These are phyloP conservation scores for Aspergillus persii DNA, from an alignment of 2,329 filamentous ascomycete genomes.

Conservation along the genomic window DNA sequence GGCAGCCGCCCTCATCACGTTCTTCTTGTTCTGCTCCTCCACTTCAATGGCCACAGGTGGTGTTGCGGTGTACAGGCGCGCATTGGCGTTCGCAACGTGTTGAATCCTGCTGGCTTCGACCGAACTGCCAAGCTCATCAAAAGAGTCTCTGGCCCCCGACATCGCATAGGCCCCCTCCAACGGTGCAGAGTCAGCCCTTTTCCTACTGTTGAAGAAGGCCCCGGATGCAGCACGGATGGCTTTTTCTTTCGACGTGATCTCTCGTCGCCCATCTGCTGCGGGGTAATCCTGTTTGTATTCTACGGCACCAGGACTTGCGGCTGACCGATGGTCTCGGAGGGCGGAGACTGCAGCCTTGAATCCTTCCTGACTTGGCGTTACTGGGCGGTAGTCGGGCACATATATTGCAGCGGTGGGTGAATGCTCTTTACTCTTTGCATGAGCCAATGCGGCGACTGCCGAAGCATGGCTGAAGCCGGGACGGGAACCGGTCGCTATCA, in stretches of 20 bases:
- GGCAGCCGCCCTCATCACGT: conserved; percentile 75
- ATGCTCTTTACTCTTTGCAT: conserved; percentile 67
- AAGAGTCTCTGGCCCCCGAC: conserved; percentile 63
- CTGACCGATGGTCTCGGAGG: conserved; percentile 26
- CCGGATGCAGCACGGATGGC: conserved; percentile 74
- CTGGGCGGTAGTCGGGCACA: conserved; percentile 57
- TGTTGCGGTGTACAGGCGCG: conserved; percentile 75
- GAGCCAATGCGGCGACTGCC: conserved; percentile 72
- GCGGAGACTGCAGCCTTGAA: conserved; percentile 74
- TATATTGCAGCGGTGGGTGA: conserved; percentile 58
- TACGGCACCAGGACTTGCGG: conserved; percentile 13
- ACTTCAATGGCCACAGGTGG: conserved; percentile 70
- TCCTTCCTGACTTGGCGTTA: conserved; percentile 60
- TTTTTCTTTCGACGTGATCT: conserved; percentile 55
- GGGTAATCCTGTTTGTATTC: conserved; percentile 43
- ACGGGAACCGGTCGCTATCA: conserved; percentile 53
- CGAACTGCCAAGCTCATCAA: conserved; percentile 42
- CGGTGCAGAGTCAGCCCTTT: conserved; percentile 66
- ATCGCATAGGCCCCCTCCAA: conserved; percentile 59
- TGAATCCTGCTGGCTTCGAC: conserved; percentile 60
- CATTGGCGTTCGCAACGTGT: conserved; percentile 65
- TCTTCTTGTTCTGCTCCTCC: conserved; percentile 70
- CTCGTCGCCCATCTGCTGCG: conserved; percentile 52
- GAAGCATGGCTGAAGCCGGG: conserved; percentile 58
- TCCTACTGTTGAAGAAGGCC: conserved; percentile 64